These are phyloP conservation scores for Usnea hakonensis DNA, from an alignment of 495 filamentous ascomycete genomes.

Conservation along the genomic window DNA sequence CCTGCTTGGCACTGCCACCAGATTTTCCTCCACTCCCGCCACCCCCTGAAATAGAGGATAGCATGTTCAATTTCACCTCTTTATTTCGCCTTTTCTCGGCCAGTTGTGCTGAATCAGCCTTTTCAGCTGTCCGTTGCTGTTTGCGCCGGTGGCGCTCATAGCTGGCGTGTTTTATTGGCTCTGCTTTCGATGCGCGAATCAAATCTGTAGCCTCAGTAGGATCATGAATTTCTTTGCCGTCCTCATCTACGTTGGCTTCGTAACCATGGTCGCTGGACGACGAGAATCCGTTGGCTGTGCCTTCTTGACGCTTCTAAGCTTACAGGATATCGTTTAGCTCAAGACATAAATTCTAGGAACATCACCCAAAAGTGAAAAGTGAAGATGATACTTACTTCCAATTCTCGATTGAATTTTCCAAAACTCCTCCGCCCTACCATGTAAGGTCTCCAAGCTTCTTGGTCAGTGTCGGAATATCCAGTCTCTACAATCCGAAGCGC, in stretches of 20 bases:
- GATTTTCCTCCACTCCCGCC: conserved; percentile 9
- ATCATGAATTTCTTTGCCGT: conserved; percentile 8
- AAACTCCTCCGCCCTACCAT: conserved; percentile 40
- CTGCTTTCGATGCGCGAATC: conserved; percentile 3
- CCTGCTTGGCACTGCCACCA: conserved; percentile 5
- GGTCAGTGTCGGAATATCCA: conserved; percentile 21
- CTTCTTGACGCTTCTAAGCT: conserved; percentile 15
- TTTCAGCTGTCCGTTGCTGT: conserved; percentile 16
- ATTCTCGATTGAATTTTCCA: conserved; percentile 31
- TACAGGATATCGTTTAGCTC: neutral
- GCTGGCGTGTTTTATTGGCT: neutral
- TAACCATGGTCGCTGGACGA: conserved; percentile 2
- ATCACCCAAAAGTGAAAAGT: neutral
- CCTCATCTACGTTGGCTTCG: conserved; percentile 2
- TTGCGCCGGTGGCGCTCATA: conserved; percentile 12
- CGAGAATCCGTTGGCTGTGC: neutral
- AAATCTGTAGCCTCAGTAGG: conserved; percentile 7
- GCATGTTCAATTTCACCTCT: conserved; percentile 18
- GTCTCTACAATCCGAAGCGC: conserved; percentile 13
- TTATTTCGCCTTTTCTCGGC: conserved; percentile 17
- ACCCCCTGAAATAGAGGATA: conserved; percentile 20
- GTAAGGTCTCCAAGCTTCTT: conserved; percentile 18
- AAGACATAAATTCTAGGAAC: neutral
- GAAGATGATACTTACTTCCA: conserved; percentile 26
- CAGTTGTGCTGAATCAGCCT: conserved; percentile 16